A percentile compares a stretch with the other conserved stretches of the same genome.
phyloP scores from a whole-genome alignment of 257 asterid species.

The Knoxia roxburghii region DNA sequence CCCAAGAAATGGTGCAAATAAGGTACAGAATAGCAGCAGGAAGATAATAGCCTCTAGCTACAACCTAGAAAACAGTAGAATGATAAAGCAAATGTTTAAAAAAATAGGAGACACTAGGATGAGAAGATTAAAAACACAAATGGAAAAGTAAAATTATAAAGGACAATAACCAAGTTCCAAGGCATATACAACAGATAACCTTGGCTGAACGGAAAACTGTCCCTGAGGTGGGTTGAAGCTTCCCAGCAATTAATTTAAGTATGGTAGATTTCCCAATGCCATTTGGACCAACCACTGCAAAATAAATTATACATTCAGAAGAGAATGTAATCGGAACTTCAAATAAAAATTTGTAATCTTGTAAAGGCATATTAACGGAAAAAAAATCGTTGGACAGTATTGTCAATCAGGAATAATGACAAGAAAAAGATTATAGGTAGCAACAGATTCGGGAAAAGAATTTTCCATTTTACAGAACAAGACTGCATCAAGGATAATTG shows the following conservation, averaged over 20 bases:
- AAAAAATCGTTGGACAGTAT: not conserved
- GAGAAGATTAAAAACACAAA: not conserved
- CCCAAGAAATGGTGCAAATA: too few species aligned
- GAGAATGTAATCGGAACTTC: not conserved
- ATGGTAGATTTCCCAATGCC: slow-evolving; percentile 98
- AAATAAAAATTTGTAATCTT: not conserved
- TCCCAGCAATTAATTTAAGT: slow-evolving; percentile 91
- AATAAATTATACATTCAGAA: slow-evolving; percentile 2
- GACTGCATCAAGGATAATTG: too few species aligned
- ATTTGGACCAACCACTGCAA: slow-evolving; percentile 98
- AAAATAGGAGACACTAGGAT: not conserved
- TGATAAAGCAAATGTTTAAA: not conserved
- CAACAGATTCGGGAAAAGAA: too few species aligned
- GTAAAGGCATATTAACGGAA: slow-evolving; percentile 2
- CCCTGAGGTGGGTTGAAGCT: slow-evolving; percentile 95
- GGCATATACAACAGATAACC: slow-evolving; percentile 34
- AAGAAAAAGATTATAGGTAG: too few species aligned
- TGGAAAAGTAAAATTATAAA: slow-evolving; percentile 30
- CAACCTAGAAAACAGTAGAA: too few species aligned
- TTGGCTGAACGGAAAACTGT: slow-evolving; percentile 97
- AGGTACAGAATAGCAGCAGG: too few species aligned
- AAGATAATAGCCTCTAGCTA: too few species aligned
- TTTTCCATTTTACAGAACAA: too few species aligned
- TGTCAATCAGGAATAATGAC: not conserved
- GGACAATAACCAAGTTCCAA: not conserved